Conservation (phyloP, 768 basidiomycete species). For the Ramaria rubella region DNA sequence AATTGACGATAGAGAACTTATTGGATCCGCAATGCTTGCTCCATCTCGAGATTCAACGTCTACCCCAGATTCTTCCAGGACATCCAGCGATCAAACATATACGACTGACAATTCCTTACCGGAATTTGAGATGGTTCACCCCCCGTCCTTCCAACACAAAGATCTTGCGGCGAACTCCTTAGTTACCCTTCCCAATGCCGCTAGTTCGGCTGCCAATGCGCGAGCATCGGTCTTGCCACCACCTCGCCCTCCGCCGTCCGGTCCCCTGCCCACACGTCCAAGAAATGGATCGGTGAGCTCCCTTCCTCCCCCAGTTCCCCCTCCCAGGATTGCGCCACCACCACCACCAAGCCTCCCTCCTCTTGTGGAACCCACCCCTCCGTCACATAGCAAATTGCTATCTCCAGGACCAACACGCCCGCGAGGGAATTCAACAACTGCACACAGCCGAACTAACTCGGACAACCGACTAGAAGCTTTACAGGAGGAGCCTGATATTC, state of each 20-base stretch:
- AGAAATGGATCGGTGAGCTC: slow-evolving; percentile 3
- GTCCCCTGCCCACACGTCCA: slow-evolving; percentile 14
- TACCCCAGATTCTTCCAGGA: slow-evolving; percentile 8
- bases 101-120: slow-evolving; percentile 7
- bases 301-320: slow-evolving; percentile 21
- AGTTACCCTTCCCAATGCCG: not conserved
- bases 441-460: slow-evolving; percentile 52
- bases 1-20: slow-evolving; percentile 32
- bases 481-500: slow-evolving; percentile 36
- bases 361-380: slow-evolving; percentile 19
- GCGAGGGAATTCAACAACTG: slow-evolving; percentile 43
- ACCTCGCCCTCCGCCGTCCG: slow-evolving; percentile 17
- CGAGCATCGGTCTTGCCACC: slow-evolving; percentile 20
- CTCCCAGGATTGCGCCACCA: slow-evolving; percentile 49
- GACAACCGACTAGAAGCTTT: slow-evolving; percentile 51
- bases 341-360: slow-evolving; percentile 49
- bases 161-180: not conserved
- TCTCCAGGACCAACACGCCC: slow-evolving; percentile 24
- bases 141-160: slow-evolving; percentile 12
- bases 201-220: not conserved
- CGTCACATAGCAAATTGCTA: slow-evolving; percentile 23
- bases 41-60: slow-evolving; percentile 24
- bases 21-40: slow-evolving; percentile 41
- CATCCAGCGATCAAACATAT: slow-evolving; percentile 1
- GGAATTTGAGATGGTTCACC: slow-evolving; percentile 8